Base-by-base conservation (phyloP, 345 rosid genomes). In the Sonneratia alba region DNA sequence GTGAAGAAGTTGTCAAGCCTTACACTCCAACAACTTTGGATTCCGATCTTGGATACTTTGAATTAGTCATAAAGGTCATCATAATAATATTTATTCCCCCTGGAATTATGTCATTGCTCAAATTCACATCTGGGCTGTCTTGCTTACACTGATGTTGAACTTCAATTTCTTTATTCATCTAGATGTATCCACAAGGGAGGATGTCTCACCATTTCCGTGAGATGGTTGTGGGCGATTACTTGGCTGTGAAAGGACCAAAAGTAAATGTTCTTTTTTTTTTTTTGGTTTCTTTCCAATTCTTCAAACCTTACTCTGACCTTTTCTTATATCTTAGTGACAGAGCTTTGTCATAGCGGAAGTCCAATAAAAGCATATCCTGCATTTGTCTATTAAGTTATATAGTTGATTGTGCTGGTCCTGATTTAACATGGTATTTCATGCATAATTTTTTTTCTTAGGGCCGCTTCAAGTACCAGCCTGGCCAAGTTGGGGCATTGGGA, bases 181-280 rank as follows among this genome's bases (percentile, higher is more conserved):
- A 87, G 91, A 89, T 89, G 94, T 87, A 89, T 81, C 89, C 89
- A 16, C 88, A 84, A 79, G 94, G 91, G 81, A 78, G 89, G 80
- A 89, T 87, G 94, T 87, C 94, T 70, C 89, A 87, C 74, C 88
- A 87, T 68, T 84, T 89, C 72, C 81, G 88, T 27, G 85, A 84
- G 81, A 75, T 89, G 89, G 65, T 70, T 3, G 91, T 74, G 70
- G 89, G 91, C 59, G 88, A 84, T 75, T 78, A 67, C 81, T 72
- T 89, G 74, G 73, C 89, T 42, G 84, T 89, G 55, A 89, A 85
- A 80, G 94, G 94, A 68, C 94, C 94, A 45, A 87, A 89, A 88
- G 94, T 89, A 70, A 49, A 55, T 59, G 51, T 70, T 73, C 61
- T 0, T 66, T 40, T 64, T 18, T 65, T 1, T 1, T 27, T 27